Base-by-base conservation (phyloP, 1,139 yeast species). In the Taphrina communis region DNA sequence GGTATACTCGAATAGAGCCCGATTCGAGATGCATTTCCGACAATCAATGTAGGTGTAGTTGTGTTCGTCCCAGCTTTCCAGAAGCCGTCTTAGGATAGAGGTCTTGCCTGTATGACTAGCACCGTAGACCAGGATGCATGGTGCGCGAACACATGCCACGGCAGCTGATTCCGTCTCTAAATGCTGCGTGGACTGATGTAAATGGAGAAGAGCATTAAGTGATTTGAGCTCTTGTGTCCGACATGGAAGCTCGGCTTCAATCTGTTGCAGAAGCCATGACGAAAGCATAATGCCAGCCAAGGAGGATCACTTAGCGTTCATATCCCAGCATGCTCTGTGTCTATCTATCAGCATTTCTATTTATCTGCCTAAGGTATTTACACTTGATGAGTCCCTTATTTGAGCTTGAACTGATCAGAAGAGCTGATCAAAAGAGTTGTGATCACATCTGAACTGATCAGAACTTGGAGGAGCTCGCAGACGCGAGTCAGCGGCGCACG, bases 21-120 rank as follows among this genome's bases (percentile, higher is more conserved):
- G 52, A 6, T 31, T 38, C 17, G 68, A 42, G 7, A 57, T 50
- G 35, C 63, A 57, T 31, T 48, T 44, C 21, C 46, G 39, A 17
- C 55, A 35, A 17, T 65, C 63, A 35, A 65, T 56, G 31, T 25
- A 52, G 19, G 52, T 14, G 38, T 39, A 52, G 8, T 62, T 35
- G 48, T 44, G 46, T 8, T 44, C 25, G 19, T 56, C 63, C 14
- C 38, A 8, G 31, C 36, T 11, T n/a, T 48, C 44, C n/a, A 57
- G 42, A 35, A 65, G n/a, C 19, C 9, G 17, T 41, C 19, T 41
- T n/a, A 50, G 1, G 17, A 57, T 11, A 14, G 57, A 50, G 11
- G 67, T 55, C 48, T 63, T 63, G 36, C 67, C 58, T 4, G 67
- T 46, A 4, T 48, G 63, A 39, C 35, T 39, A 9, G 61, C 58